These are phyloP conservation scores for Trichoderma sp. DNA, from an alignment of 2,329 filamentous ascomycete genomes.

Conservation along the genomic window DNA sequence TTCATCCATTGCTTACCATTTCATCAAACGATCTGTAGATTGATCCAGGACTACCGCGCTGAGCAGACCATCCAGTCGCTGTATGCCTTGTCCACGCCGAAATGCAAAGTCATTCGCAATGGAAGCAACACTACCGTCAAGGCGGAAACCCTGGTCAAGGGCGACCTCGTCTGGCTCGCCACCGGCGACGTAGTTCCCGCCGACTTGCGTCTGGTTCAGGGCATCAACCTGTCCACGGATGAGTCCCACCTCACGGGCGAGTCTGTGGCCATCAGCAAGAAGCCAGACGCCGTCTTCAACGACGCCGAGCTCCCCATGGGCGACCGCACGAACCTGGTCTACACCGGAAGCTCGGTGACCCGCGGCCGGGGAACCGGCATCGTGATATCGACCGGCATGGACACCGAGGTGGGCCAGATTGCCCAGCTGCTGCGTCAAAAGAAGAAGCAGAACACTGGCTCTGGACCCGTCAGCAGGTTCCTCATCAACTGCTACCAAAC, in stretches of 20 bases:
- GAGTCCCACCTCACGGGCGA: slow-evolving; percentile 75
- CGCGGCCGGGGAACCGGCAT: slow-evolving; percentile 70
- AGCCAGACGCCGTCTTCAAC: slow-evolving; percentile 58
- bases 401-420: slow-evolving; percentile 75
- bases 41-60: slow-evolving; percentile 63
- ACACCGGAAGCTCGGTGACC: slow-evolving; percentile 72
- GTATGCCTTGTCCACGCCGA: slow-evolving; percentile 60
- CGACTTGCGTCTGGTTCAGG: slow-evolving; percentile 65
- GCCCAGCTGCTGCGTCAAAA: slow-evolving; percentile 66
- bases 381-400: slow-evolving; percentile 71
- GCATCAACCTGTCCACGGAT: slow-evolving; percentile 75
- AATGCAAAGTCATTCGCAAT: slow-evolving; percentile 60
- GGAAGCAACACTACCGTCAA: slow-evolving; percentile 55
- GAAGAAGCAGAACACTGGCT: slow-evolving; percentile 48
- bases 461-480: slow-evolving; percentile 48
- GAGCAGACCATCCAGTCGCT: slow-evolving; percentile 65
- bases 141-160: slow-evolving; percentile 62
- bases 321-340: slow-evolving; percentile 71
- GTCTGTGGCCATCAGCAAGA: slow-evolving; percentile 69
- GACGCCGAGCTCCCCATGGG: slow-evolving; percentile 62
- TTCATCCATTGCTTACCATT: slow-evolving; percentile 6
- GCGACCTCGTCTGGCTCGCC: slow-evolving; percentile 64
- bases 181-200: slow-evolving; percentile 72
- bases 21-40: slow-evolving; percentile 40
- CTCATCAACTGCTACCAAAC: slow-evolving; percentile 49